A percentile compares a stretch with the other conserved stretches of the same genome.
Conservation (phyloP, 2,329 filamentous ascomycete genomes). For the Arthroderma uncinatum region DNA sequence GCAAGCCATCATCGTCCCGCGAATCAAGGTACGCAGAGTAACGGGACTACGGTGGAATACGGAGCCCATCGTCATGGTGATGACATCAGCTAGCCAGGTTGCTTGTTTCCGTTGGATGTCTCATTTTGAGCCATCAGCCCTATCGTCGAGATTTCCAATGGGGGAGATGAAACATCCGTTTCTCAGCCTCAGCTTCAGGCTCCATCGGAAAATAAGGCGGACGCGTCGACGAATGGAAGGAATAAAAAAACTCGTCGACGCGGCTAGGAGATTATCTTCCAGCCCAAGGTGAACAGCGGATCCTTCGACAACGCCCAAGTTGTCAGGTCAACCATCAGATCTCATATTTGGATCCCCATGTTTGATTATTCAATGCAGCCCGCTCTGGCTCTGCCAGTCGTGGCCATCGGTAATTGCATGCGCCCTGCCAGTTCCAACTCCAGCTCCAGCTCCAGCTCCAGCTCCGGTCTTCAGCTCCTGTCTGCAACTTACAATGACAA, state of each 20-base stretch:
- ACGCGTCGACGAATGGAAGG: neutral
- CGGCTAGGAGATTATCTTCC: neutral
- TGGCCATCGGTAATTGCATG: no score
- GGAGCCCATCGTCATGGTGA: neutral
- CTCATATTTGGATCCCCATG: neutral
- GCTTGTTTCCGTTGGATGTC: neutral
- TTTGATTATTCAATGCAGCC: neutral
- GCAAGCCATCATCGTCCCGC: neutral
- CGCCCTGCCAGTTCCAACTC: no score
- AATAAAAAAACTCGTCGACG: neutral
- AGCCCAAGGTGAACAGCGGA: neutral
- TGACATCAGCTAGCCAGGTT: neutral
- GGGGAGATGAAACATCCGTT: neutral
- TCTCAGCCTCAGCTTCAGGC: constrained; percentile 1
- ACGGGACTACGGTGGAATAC: neutral
- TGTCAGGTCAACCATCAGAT: neutral
- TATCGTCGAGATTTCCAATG: neutral
- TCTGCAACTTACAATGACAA: neutral
- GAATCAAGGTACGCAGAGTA: neutral
- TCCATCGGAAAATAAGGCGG: neutral
- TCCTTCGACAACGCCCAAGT: neutral
- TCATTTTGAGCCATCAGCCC: constrained; percentile 1
- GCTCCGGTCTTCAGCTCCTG: neutral
- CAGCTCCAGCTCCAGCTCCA: neutral
- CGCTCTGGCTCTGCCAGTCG: neutral